Evolutionary conservation across 176 grass and related monocot species (phyloP).

Genomic region (Musa beccarii): DNA sequence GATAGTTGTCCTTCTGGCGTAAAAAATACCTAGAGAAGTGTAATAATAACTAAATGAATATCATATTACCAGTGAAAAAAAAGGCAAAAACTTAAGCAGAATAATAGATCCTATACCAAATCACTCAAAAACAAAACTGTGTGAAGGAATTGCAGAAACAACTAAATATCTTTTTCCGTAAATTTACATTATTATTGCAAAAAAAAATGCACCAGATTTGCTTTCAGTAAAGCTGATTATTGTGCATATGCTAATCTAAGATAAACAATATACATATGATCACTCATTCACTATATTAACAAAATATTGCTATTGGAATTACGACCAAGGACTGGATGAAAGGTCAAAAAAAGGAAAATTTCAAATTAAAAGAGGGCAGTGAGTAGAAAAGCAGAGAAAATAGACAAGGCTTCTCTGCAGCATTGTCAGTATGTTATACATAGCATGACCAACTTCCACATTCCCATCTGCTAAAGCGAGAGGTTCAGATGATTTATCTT

Average conservation of each 20-base stretch:
- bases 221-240: too few species aligned
- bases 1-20: constrained; percentile 78
- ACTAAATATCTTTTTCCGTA: too few species aligned
- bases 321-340: background rate
- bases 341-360: background rate
- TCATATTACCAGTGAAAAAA: background rate
- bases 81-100: background rate
- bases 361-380: background rate
- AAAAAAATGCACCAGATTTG: too few species aligned
- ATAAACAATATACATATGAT: background rate
- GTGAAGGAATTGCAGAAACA: background rate
- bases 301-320: background rate
- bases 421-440: background rate
- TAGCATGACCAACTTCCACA: background rate
- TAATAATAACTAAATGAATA: constrained; percentile 23
- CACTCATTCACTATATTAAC: background rate
- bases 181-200: too few species aligned
- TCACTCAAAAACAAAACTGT: background rate
- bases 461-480: background rate
- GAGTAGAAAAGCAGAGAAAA: background rate
- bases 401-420: background rate
- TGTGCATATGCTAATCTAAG: background rate
- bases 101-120: background rate
- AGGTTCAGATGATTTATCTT: background rate
- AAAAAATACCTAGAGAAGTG: constrained; percentile 62